Base-by-base conservation (phyloP, 176 grass and related monocot genomes). In the Cymbopogon citratus region DNA sequence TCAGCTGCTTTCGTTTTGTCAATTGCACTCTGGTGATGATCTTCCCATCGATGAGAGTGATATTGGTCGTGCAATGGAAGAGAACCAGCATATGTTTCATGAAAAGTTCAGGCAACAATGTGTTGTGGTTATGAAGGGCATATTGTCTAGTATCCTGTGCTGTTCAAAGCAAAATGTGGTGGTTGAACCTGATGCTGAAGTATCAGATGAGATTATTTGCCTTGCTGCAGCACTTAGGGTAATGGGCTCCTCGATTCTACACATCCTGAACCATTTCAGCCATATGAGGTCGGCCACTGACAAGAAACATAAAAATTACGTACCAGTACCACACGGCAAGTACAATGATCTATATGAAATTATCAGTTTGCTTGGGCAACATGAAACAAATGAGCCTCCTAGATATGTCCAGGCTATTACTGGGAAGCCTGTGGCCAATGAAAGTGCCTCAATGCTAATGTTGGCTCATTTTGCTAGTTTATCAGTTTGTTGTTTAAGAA, bases 401-500 rank as follows among this genome's bases (percentile, higher is more conserved):
- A 86, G 56, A 67, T 63, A 78, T 74, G 76, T 66, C 76, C 79
- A 87, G 34, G 26, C 72, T 52, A 44, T 52, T 84, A 26, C 27
- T 28, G 63, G 64, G 63, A 66, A 69, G 8, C 3, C 24, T 80
- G 54, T 56, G 49, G 44, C 48, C 19, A 63, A 35, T 33, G 57
- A 80, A 76, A 87, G 38, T 25, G 46, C 75, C 0, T 45, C 77
- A 33, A 15, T 75, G 27, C 11, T 73, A 73, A 83, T 94, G 87
- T 40, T 94, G 44, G 39, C 64, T 61, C 92, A 91, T 89, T 89
- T 91, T 87, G 84, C 84, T 67, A 94, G 45, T 39, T 43, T 94
- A 12, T 72, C 63, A 34, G 4, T 66, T 39, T 85, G 15, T 59
- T 89, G 87, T 91, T 75, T 87, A n/a, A 75, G 77, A n/a, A 76